These are phyloP conservation scores for Russula dissimulans DNA, from an alignment of 768 basidiomycete genomes.

Conservation along the genomic window DNA sequence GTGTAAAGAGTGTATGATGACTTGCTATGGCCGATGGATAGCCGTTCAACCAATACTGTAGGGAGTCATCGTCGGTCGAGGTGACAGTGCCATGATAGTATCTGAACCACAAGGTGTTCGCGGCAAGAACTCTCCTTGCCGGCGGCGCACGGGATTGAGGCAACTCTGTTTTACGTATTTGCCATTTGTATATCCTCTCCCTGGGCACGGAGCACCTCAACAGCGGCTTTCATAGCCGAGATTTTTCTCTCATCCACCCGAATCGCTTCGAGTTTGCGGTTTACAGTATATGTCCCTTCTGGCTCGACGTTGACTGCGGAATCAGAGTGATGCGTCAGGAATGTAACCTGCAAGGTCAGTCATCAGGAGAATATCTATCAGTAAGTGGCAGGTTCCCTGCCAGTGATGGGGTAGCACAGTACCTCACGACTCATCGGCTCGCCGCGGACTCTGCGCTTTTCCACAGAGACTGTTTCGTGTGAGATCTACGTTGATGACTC, in stretches of 20 bases:
- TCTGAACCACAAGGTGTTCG: not conserved
- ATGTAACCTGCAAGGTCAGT: slow-evolving; percentile 46
- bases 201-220: slow-evolving; percentile 45
- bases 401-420: slow-evolving; percentile 60
- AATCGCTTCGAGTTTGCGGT: slow-evolving; percentile 73
- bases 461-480: slow-evolving; percentile 53
- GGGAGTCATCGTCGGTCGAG: no score
- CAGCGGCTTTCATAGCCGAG: slow-evolving; percentile 44
- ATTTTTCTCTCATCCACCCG: slow-evolving; percentile 79
- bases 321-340: slow-evolving; percentile 4
- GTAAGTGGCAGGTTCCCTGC: no score
- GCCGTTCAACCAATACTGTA: no score
- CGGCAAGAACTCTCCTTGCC: not conserved
- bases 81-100: no score
- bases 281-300: slow-evolving; percentile 79
- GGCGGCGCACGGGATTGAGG: not conserved
- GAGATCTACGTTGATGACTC: slow-evolving; percentile 59
- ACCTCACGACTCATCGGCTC: slow-evolving; percentile 92
- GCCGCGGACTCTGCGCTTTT: slow-evolving; percentile 56
- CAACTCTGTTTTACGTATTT: slow-evolving; percentile 23
- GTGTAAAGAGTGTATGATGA: no score
- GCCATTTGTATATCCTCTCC: slow-evolving; percentile 46
- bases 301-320: slow-evolving; percentile 77
- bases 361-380: no score
- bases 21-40: no score